Percentiles rank a stretch among this genome's conserved stretches.
Evolutionary conservation across 371 early-diverging fungal species (phyloP).

Genomic region (Rhizopus delemar): DNA sequence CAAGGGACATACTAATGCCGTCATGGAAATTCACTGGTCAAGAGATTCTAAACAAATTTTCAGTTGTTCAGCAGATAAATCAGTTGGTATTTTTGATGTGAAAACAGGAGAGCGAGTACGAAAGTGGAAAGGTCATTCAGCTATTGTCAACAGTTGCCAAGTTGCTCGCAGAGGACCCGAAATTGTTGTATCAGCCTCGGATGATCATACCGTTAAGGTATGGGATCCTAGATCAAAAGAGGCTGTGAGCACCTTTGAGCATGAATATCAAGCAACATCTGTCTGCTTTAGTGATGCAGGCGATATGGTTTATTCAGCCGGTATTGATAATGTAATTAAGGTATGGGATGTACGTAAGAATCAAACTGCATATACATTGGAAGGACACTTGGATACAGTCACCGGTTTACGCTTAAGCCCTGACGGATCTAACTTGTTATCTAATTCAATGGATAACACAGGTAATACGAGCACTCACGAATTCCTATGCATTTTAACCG

Average conservation of each 20-base stretch:
- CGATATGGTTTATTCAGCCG: slow-evolving; percentile 81
- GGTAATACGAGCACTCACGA: slow-evolving; percentile 35
- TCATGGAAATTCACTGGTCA: slow-evolving; percentile 91
- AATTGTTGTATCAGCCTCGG: slow-evolving; percentile 72
- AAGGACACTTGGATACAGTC: slow-evolving; percentile 89
- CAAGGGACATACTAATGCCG: slow-evolving; percentile 82
- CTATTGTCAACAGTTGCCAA: slow-evolving; percentile 75
- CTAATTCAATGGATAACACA: slow-evolving; percentile 92
- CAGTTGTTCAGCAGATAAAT: slow-evolving; percentile 74
- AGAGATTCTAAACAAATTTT: slow-evolving; percentile 73
- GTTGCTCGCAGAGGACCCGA: slow-evolving; percentile 67
- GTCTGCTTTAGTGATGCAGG: slow-evolving; percentile 79
- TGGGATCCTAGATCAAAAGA: slow-evolving; percentile 81
- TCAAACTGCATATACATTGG: slow-evolving; percentile 62
- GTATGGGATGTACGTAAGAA: slow-evolving; percentile 89
- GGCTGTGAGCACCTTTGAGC: slow-evolving; percentile 70
- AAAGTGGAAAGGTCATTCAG: slow-evolving; percentile 74
- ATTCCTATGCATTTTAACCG: neutral
- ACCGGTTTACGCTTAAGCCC: slow-evolving; percentile 85
- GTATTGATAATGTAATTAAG: slow-evolving; percentile 87
- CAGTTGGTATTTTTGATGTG: slow-evolving; percentile 81
- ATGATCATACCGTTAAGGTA: slow-evolving; percentile 73
- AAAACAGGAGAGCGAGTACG: slow-evolving; percentile 73
- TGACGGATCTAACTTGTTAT: slow-evolving; percentile 79
- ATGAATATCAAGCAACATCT: slow-evolving; percentile 80